Evolutionary conservation across 2,329 filamentous ascomycete species (phyloP).

Genomic region (Epichloe sp.): DNA sequence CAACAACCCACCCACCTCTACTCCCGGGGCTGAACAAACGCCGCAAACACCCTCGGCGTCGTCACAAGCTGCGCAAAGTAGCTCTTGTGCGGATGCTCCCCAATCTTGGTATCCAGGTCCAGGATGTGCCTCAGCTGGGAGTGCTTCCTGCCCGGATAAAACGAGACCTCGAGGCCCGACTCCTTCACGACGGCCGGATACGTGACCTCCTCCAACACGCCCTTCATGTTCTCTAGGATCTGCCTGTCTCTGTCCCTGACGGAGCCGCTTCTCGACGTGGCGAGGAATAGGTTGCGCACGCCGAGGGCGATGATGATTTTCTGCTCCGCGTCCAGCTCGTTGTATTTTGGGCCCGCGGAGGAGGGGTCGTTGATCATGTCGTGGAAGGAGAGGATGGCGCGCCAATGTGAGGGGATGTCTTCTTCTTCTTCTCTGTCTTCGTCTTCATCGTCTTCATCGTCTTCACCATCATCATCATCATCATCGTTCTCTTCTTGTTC

Average conservation of each 20-base stretch:
- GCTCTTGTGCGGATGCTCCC: neutral
- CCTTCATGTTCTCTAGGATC: constrained; percentile 3
- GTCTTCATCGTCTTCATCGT: neutral
- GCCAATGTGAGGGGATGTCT: neutral
- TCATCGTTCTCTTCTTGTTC: neutral
- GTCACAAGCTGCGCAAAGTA: constrained; percentile 5
- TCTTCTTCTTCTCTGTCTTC: neutral
- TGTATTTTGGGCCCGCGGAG: neutral
- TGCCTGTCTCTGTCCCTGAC: constrained; percentile 3
- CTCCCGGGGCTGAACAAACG: constrained; percentile 3
- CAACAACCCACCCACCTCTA: neutral
- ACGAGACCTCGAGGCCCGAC: constrained; percentile 1
- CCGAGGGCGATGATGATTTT: constrained; percentile 6
- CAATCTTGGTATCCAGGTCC: constrained; percentile 4
- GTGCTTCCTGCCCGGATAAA: constrained; percentile 1
- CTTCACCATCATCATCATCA: neutral
- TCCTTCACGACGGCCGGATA: neutral
- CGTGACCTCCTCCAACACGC: neutral
- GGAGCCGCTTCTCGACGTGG: neutral
- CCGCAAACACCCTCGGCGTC: constrained; percentile 7
- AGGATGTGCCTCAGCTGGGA: constrained; percentile 1
- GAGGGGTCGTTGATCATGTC: constrained; percentile 1
- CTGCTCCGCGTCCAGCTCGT: neutral
- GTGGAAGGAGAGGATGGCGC: constrained; percentile 5
- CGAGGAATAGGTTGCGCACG: constrained; percentile 5